Percentiles rank a stretch among this genome's conserved stretches.
phyloP scores from a whole-genome alignment of 139 green algal genomes.

The Chlorella ohadii region DNA sequence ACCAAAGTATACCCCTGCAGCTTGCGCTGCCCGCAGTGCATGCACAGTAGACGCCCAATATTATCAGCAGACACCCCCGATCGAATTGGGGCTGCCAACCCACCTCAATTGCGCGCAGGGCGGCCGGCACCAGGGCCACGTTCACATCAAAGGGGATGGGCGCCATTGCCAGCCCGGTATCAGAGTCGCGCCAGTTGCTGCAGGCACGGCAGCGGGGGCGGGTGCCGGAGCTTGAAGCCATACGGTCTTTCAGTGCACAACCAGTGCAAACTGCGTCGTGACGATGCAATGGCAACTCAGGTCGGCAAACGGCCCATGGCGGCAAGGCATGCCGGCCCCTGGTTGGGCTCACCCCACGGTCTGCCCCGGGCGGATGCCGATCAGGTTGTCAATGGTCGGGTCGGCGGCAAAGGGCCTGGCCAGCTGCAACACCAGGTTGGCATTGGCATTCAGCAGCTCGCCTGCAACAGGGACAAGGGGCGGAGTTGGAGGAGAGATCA shows the following conservation, averaged over 20 bases:
- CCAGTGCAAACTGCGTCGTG: too few relatives aligned
- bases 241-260: too few relatives aligned
- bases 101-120: neutral
- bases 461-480: neutral
- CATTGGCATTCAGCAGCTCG: slow-evolving; percentile 4
- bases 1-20: too few relatives aligned
- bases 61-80: too few relatives aligned
- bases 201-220: neutral
- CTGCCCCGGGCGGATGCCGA: neutral
- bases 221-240: too few relatives aligned
- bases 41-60: too few relatives aligned
- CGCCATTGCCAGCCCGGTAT: neutral
- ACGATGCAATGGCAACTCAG: too few relatives aligned
- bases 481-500: neutral
- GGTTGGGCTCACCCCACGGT: neutral
- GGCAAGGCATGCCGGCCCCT: neutral
- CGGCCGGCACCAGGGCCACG: neutral
- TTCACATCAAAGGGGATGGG: neutral
- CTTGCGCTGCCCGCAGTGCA: too few relatives aligned
- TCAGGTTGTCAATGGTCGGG: neutral
- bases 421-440: neutral
- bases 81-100: too few relatives aligned
- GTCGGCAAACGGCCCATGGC: neutral
- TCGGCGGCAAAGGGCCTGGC: neutral
- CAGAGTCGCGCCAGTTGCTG: slow-evolving; percentile 5